Evolutionary conservation across 495 filamentous ascomycete genomes (phyloP), one percentile per base, ranked within the genome.

Genomic region (Aspergillus sparsus): DNA sequence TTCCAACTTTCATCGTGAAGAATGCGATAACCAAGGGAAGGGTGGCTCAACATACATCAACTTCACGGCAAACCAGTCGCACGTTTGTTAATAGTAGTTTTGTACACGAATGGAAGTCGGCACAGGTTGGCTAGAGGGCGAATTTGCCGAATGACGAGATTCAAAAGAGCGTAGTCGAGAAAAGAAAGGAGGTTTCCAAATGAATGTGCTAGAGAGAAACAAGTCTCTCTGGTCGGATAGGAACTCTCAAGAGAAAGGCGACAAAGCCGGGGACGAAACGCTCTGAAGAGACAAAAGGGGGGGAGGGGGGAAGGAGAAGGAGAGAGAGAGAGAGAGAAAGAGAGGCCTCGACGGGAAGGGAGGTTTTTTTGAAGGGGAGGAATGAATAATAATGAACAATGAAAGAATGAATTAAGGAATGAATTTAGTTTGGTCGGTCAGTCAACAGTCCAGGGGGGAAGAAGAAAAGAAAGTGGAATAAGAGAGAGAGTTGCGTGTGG

Each of bases 151-250:
- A 36, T 37, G 42, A 57, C 50, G 52, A 65, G 42, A 65, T 16
- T 57, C 27, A 60, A 70, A 68, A 68, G 72, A 74, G 64, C 57
- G 71, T 63, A 66, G 46, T 36, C 57, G 53, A 57, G 46, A 60
- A 60, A 55, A 44, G 58, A 61, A 62, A 55, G 56, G 58, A 64
- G 58, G 69, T 71, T 70, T 69, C 70, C 53, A 71, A 79, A 79
- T 56, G 77, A 78, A 68, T 61, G 77, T 78, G 65, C 57, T 65
- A 69, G 71, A 80, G 77, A 77, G 76, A 75, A 68, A 57, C 59
- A 63, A 68, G 68, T 73, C 74, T 64, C 75, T 78, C 75, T 65
- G 74, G 74, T 78, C 75, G 74, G 75, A 76, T 67, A 66, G 70
- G 71, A 76, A 74, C 67, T 66, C 70, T 68, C 66, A 49, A 62